A percentile compares a stretch with the other conserved stretches of the same genome.
phyloP scores from a whole-genome alignment of 257 asterid species.

The Hygrophila difformis region DNA sequence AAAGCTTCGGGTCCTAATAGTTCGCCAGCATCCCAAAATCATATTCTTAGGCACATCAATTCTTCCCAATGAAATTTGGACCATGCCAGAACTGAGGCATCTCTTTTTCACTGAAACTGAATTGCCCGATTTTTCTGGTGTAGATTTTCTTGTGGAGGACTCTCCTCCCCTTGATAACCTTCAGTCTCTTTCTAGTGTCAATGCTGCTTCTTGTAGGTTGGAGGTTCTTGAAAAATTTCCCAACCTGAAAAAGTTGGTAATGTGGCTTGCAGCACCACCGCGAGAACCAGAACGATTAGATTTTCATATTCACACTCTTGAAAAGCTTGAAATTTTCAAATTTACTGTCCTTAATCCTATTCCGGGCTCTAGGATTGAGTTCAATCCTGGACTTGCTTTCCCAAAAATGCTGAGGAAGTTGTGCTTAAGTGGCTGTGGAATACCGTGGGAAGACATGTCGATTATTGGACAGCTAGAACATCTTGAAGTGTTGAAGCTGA shows the following conservation, averaged over 20 bases:
- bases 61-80: conserved; percentile 30
- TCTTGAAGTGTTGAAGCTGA: conserved; percentile 21
- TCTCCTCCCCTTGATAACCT: conserved; percentile 18
- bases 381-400: conserved; percentile 9
- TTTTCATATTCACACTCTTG: conserved; percentile 10
- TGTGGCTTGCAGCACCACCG: conserved; percentile 19
- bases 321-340: conserved; percentile 19
- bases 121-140: conserved; percentile 12
- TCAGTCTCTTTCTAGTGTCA: conserved; percentile 17
- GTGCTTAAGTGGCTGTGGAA: conserved; percentile 14
- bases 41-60: conserved; percentile 19
- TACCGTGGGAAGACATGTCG: conserved; percentile 22
- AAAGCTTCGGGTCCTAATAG: conserved; percentile 21
- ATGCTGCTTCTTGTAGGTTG: conserved; percentile 15
- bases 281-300: too few relatives aligned
- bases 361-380: conserved; percentile 6
- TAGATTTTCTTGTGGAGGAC: neutral
- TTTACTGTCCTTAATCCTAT: conserved; percentile 22
- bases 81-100: conserved; percentile 33
- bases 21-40: conserved; percentile 24
- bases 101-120: conserved; percentile 18
- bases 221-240: conserved; percentile 28
- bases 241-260: conserved; percentile 21
- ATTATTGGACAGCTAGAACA: neutral
- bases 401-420: conserved; percentile 10